phyloP scores from a whole-genome alignment of 2,329 filamentous ascomycete genomes.

The Pseudocercospora crystallina region DNA sequence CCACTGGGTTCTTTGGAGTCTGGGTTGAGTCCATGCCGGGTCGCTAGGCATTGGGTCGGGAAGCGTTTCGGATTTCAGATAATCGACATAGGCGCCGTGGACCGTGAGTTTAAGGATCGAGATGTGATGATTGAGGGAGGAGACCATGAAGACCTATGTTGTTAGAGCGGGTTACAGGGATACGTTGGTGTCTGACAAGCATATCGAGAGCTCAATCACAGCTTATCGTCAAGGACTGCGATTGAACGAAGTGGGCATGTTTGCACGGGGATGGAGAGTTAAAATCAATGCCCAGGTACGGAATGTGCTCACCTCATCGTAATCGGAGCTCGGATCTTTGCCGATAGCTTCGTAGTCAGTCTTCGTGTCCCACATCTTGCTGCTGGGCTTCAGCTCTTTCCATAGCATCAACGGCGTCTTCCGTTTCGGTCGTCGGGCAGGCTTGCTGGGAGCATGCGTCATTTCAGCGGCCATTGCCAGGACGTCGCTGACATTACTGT shows the following conservation, averaged over 20 bases:
- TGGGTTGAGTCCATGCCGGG: conserved; percentile 52
- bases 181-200: neutral
- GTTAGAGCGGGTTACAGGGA: neutral
- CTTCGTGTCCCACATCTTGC: conserved; percentile 57
- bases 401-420: conserved; percentile 52
- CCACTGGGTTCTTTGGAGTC: conserved; percentile 58
- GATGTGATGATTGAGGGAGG: conserved; percentile 63
- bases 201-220: neutral
- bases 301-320: conserved; percentile 49
- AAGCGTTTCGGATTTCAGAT: conserved; percentile 48
- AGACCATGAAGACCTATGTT: conserved; percentile 60
- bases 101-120: conserved; percentile 59
- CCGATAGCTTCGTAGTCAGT: conserved; percentile 59
- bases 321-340: conserved; percentile 41
- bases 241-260: neutral
- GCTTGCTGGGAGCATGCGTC: conserved; percentile 7
- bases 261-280: neutral
- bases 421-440: conserved; percentile 29
- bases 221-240: neutral
- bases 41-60: conserved; percentile 32
- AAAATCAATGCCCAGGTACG: no score
- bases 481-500: conserved; percentile 25
- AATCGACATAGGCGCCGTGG: conserved; percentile 57
- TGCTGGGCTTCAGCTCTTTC: conserved; percentile 51
- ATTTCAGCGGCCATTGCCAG: conserved; percentile 19